Conservation (phyloP, 352 stramenopile species). For the Globisporangium barbulae region DNA sequence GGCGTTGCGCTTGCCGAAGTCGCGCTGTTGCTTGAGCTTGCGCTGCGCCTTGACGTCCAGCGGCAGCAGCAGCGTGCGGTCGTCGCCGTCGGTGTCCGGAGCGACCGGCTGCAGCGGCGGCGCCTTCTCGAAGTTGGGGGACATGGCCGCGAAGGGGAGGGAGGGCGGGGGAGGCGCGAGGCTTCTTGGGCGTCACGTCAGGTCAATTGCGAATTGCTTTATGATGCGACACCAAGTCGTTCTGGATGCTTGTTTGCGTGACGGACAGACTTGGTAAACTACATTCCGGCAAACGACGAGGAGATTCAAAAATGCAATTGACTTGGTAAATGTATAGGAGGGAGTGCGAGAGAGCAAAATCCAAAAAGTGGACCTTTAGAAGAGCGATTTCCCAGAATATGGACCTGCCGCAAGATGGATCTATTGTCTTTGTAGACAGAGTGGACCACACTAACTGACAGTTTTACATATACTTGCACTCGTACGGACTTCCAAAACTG, state of each 20-base stretch:
- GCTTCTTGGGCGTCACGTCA: not conserved
- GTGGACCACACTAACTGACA: too few relatives aligned
- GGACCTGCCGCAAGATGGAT: too few relatives aligned
- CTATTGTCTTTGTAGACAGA: too few relatives aligned
- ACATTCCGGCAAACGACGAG: not conserved
- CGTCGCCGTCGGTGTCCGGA: slow-evolving; percentile 3
- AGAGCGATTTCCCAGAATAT: too few relatives aligned
- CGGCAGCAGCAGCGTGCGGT: not conserved
- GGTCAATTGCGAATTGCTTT: slow-evolving; percentile 12
- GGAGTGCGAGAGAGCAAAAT: not conserved
- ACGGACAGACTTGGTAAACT: not conserved
- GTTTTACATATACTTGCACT: too few relatives aligned
- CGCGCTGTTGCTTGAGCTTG: slow-evolving; percentile 69
- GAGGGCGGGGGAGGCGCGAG: not conserved
- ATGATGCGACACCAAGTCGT: slow-evolving; percentile 7
- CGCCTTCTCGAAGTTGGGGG: slow-evolving; percentile 12
- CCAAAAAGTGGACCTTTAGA: too few relatives aligned
- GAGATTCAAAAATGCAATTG: not conserved
- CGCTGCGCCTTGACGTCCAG: slow-evolving; percentile 52
- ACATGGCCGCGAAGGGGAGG: slow-evolving; percentile 10
- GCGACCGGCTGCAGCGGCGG: slow-evolving; percentile 1
- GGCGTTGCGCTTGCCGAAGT: slow-evolving; percentile 34
- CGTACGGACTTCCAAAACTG: too few relatives aligned
- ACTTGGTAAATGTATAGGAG: not conserved
- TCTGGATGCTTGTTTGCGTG: slow-evolving; percentile 6